phyloP scores from a whole-genome alignment of 2,329 filamentous ascomycete species.

The Byssoonygena ceratinophila region DNA sequence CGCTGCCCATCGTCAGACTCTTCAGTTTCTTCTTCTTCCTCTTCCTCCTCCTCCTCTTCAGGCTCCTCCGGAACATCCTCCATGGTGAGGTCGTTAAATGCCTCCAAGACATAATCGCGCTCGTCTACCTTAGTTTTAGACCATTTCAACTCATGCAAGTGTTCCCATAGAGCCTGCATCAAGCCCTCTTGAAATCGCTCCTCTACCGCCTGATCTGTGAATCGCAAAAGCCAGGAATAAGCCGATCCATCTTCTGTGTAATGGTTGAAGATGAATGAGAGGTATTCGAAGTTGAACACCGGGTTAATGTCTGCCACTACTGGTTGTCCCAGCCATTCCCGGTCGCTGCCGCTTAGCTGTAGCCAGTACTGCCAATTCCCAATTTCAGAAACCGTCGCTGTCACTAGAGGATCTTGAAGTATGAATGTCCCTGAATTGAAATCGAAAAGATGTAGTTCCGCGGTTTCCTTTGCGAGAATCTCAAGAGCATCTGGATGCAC shows the following conservation, averaged over 20 bases:
- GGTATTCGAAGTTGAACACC: constrained; percentile 96
- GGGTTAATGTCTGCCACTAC: constrained; percentile 89
- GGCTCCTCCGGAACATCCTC: constrained; percentile 58
- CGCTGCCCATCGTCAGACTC: constrained; percentile 53
- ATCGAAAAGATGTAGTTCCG: constrained; percentile 89
- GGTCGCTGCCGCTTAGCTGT: constrained; percentile 64
- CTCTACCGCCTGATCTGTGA: constrained; percentile 69
- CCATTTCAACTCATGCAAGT: constrained; percentile 91
- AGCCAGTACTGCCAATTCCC: constrained; percentile 95
- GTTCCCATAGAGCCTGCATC: constrained; percentile 95
- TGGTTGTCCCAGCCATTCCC: constrained; percentile 76
- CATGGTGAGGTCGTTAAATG: constrained; percentile 90
- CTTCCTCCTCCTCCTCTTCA: constrained; percentile 46
- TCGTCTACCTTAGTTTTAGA: constrained; percentile 83
- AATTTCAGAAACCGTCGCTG: constrained; percentile 71
- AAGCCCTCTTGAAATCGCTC: constrained; percentile 87
- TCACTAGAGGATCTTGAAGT: constrained; percentile 62
- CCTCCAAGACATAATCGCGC: constrained; percentile 85
- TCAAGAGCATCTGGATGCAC: constrained; percentile 58
- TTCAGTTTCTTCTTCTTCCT: constrained; percentile 53
- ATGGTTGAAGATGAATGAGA: constrained; percentile 99
- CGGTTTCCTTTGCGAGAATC: constrained; percentile 61
- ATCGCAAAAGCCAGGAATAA: constrained; percentile 89
- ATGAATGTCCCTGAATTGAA: constrained; percentile 78
- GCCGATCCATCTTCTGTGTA: constrained; percentile 80